Base-by-base conservation (phyloP, 257 asterid genomes). In the Nicotiana attenuata region DNA sequence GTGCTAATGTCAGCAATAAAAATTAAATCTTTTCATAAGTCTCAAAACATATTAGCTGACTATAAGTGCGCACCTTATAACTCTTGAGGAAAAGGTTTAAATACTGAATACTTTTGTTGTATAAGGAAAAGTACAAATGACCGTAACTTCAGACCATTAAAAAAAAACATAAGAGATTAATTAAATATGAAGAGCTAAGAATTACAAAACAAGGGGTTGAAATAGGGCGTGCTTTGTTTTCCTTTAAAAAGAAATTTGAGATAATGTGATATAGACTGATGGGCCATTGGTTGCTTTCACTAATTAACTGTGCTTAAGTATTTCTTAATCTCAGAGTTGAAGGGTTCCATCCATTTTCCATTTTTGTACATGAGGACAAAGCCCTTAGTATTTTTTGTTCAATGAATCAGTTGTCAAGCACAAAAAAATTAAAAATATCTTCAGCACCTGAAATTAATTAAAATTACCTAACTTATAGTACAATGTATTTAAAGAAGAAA, bases 311-410 rank as follows among this genome's bases (percentile, higher is more conserved):
- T 33, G 11, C 17, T 78, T 13, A 79, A 65, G 20, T 61, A 57
- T 19, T 63, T 75, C 78, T 64, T 28, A 65, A 76, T 67, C 33
- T 10, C 60, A 41, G 57, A 67, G 57, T 77, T 68, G 65, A 55
- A 65, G 38, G 14, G 71, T 41, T 53, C 59, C 10, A 81, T 83
- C 85, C 15, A 65, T 45, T 81, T 86, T 57, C 87, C 81, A 73
- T 22, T 69, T 81, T 66, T 19, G 45, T 52, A 59, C 3, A 86
- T 24, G 38, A 35, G 52, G 85, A 81, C 89, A 71, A 77, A 69
- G 45, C 67, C 76, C 52, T 77, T 83, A n/a, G 47, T 80, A 79
- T 65, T 69, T 81, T 83, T 82, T 82, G 73, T 71, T 85, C 33
- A 82, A 63, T 52, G 53, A 76, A 77, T 79, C 66, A 61, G 65